Percentiles rank a stretch among this genome's conserved stretches.
These are phyloP conservation scores for Ambrosia hybrid DNA, from an alignment of 140 eudicot species.

Conservation along the genomic window DNA sequence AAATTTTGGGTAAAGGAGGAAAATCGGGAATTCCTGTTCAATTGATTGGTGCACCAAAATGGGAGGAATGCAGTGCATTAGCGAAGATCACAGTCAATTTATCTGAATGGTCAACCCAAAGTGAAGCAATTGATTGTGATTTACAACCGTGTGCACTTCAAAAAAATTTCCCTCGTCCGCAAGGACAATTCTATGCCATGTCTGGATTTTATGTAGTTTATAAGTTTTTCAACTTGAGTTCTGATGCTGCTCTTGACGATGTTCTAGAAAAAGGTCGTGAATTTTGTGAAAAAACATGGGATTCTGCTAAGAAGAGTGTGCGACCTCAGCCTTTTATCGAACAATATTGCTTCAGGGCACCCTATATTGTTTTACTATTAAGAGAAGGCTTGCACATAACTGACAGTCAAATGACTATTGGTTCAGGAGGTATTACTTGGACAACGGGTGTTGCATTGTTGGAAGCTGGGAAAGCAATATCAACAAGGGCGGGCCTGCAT, in stretches of 20 bases:
- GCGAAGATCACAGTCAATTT: slow-evolving; percentile 81
- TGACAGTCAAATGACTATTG: slow-evolving; percentile 64
- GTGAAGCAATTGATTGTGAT: slow-evolving; percentile 80
- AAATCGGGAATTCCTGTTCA: slow-evolving; percentile 56
- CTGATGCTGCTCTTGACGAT: slow-evolving; percentile 88
- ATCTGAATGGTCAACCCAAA: slow-evolving; percentile 80
- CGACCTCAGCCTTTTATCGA: slow-evolving; percentile 95
- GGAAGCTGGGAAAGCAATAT: slow-evolving; percentile 88
- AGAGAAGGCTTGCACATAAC: slow-evolving; percentile 93
- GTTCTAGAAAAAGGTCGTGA: slow-evolving; percentile 83
- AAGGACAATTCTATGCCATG: slow-evolving; percentile 88
- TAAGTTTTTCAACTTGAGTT: slow-evolving; percentile 75
- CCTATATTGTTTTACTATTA: slow-evolving; percentile 69
- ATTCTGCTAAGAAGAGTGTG: slow-evolving; percentile 74
- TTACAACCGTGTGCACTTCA: slow-evolving; percentile 89
- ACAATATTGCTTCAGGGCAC: slow-evolving; percentile 97
- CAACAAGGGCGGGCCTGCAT: slow-evolving; percentile 41
- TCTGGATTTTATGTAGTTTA: slow-evolving; percentile 94
- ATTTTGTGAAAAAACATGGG: slow-evolving; percentile 82
- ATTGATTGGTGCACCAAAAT: slow-evolving; percentile 80
- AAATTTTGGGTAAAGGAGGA: slow-evolving; percentile 43
- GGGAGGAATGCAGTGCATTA: slow-evolving; percentile 79
- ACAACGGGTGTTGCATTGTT: slow-evolving; percentile 90
- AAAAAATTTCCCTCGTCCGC: slow-evolving; percentile 67
- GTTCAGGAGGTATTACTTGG: slow-evolving; percentile 98